Percentiles rank a stretch among this genome's conserved stretches.
These are phyloP conservation scores for Anthracocystis setariae DNA, from an alignment of 1,284 basidiomycete species.

Conservation along the genomic window DNA sequence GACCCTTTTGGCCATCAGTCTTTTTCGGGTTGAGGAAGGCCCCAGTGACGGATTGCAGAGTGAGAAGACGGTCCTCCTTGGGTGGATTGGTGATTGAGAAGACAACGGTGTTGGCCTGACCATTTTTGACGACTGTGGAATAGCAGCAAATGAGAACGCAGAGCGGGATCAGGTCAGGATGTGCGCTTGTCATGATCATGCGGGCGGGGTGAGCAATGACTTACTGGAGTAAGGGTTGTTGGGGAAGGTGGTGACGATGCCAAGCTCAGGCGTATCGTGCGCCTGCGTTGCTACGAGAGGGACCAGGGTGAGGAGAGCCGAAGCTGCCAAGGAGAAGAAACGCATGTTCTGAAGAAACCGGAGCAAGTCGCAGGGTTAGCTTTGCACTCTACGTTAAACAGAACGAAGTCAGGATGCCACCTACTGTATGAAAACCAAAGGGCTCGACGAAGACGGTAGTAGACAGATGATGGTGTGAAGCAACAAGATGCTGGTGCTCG, in stretches of 20 bases:
- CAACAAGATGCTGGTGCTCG: neutral
- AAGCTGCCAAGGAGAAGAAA: slow-evolving; percentile 34
- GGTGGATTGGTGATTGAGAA: slow-evolving; percentile 58
- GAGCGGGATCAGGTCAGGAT: slow-evolving; percentile 3
- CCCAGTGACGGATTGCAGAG: slow-evolving; percentile 60
- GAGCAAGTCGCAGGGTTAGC: neutral
- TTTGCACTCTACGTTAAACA: neutral
- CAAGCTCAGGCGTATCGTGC: slow-evolving; percentile 61
- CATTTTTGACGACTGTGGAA: slow-evolving; percentile 60
- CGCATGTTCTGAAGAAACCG: slow-evolving; percentile 21
- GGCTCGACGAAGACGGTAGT: neutral
- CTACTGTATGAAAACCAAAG: neutral
- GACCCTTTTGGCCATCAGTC: slow-evolving; percentile 55
- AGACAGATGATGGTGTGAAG: neutral
- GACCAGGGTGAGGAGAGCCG: slow-evolving; percentile 36
- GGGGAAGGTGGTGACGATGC: slow-evolving; percentile 63
- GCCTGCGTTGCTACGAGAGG: slow-evolving; percentile 48
- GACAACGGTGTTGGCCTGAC: slow-evolving; percentile 65
- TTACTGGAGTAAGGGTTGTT: slow-evolving; percentile 60
- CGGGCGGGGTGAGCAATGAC: slow-evolving; percentile 7
- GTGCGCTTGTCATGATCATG: neutral
- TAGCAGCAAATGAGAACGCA: neutral
- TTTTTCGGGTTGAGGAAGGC: slow-evolving; percentile 65
- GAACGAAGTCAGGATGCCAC: neutral
- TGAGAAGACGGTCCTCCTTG: slow-evolving; percentile 57